These are phyloP conservation scores for Fomitopsis pulvina DNA, from an alignment of 768 basidiomycete species.

Conservation along the genomic window DNA sequence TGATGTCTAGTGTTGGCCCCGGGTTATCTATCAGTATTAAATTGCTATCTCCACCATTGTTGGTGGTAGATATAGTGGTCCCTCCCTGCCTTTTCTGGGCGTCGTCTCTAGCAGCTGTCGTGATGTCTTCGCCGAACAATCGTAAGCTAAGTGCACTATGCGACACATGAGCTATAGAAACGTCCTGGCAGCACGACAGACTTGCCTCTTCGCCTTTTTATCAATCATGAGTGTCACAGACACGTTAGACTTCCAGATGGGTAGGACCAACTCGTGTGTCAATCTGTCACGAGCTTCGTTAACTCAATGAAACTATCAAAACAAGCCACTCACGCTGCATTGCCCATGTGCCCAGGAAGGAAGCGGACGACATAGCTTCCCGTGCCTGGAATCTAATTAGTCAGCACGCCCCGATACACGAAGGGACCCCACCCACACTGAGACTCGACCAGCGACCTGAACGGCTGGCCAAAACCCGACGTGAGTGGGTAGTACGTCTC, in stretches of 20 bases:
- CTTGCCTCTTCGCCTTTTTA: constrained; percentile 86
- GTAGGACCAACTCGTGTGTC: constrained; percentile 78
- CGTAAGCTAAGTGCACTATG: constrained; percentile 80
- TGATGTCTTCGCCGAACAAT: constrained; percentile 77
- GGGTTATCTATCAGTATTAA: too few species aligned
- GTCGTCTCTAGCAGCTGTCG: constrained; percentile 37
- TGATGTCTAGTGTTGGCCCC: neutral
- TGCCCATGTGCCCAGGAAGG: constrained; percentile 42
- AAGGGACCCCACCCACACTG: constrained; percentile 42
- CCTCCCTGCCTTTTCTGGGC: constrained; percentile 20
- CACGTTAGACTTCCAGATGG: constrained; percentile 90
- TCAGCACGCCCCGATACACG: neutral
- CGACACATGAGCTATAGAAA: neutral
- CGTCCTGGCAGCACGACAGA: neutral
- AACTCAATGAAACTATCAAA: neutral
- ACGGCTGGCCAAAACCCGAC: constrained; percentile 53
- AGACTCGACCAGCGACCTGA: constrained; percentile 45
- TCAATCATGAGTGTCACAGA: constrained; percentile 92
- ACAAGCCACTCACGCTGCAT: constrained; percentile 43
- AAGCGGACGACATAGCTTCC: constrained; percentile 77
- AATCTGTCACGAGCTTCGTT: constrained; percentile 35
- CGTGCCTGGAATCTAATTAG: constrained; percentile 33
- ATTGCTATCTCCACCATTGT: neutral
- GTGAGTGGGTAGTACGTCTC: constrained; percentile 77
- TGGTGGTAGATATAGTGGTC: constrained; percentile 2